A percentile compares a stretch with the other conserved stretches of the same genome.
Evolutionary conservation across 2,329 filamentous ascomycete species (phyloP).

Genomic region (Cyphellophora attinorum): DNA sequence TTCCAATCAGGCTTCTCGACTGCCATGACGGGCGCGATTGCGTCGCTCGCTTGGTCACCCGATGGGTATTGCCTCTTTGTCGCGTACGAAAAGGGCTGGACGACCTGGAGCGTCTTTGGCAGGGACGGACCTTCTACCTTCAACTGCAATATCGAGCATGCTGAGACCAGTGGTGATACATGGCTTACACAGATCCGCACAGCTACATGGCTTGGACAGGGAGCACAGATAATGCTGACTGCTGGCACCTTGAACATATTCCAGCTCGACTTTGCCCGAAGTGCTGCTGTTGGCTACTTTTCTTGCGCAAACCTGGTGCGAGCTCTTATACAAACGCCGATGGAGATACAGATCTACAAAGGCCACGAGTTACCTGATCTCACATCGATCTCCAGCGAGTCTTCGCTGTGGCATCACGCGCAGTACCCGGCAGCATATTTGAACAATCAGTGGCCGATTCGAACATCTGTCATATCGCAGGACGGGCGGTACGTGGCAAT

Average conservation of each 20-base stretch:
- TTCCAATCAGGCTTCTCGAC: slow-evolving; percentile 61
- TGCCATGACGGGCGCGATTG: slow-evolving; percentile 59
- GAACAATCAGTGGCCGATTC: slow-evolving; percentile 86
- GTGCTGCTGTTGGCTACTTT: slow-evolving; percentile 85
- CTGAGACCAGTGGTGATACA: slow-evolving; percentile 60
- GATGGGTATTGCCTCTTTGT: slow-evolving; percentile 95
- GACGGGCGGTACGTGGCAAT: slow-evolving; percentile 92
- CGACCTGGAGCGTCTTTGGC: slow-evolving; percentile 94
- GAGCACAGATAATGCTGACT: slow-evolving; percentile 73
- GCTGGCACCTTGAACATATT: slow-evolving; percentile 69
- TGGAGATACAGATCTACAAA: slow-evolving; percentile 82
- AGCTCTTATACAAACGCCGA: slow-evolving; percentile 79
- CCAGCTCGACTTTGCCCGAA: slow-evolving; percentile 85
- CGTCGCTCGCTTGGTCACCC: slow-evolving; percentile 74
- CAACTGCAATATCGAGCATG: slow-evolving; percentile 54
- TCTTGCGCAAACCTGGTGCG: slow-evolving; percentile 83
- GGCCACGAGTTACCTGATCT: slow-evolving; percentile 87
- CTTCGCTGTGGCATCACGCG: slow-evolving; percentile 89
- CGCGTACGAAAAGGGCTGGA: slow-evolving; percentile 87
- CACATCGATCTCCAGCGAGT: slow-evolving; percentile 83
- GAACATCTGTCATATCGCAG: slow-evolving; percentile 73
- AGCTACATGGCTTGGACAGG: slow-evolving; percentile 78
- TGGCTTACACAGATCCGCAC: slow-evolving; percentile 75
- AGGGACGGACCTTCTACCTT: slow-evolving; percentile 84
- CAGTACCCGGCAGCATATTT: slow-evolving; percentile 79